Base-by-base conservation (phyloP, 1,284 basidiomycete genomes). In the Waitea zeae region DNA sequence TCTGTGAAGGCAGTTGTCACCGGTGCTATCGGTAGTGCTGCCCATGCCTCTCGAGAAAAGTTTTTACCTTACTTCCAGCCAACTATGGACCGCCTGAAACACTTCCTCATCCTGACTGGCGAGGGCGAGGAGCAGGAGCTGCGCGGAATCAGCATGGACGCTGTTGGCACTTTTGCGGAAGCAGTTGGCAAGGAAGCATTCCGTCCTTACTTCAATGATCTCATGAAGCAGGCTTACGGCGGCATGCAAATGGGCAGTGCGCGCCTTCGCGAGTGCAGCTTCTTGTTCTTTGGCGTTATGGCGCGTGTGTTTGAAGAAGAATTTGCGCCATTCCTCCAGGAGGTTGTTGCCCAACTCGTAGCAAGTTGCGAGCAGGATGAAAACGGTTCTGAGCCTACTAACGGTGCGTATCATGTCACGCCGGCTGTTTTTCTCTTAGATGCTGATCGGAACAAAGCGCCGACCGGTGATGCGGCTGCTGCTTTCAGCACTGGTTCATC, bases 281-380 rank as follows among this genome's bases (percentile, higher is more conserved):
- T 96, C 75, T 67, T 99, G 49, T 97, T 97, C 74, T 98, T 98
- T 48, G 87, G 90, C 41, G 89, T 95, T 45, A 93, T 98, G 84
- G 82, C 92, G 17, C 73, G 86, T 36, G 90, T 98, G 18, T 99
- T 96, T 49, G 86, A 77, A 41, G 86, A 87, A 42, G 92, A 98
- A 50, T 97, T 98, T 49, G 78, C 86, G 5, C 70, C 69, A 3
- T 97, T 88, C 58, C 69, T 98, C 22, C 72, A 78, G 13, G 74
- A 70, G 42, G 87, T 96, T 41, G 76, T 98, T 22, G 89, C 92
- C 26, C 67, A 83, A 33, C 71, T 99, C 42, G 57, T 98, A 45
- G 63, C 66, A 19, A 92, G 86, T 50, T 84, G 87, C 57, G 72
- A 77, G 48, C 90, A 97, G 58, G 61, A 71, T 32, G 88, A 93